A percentile compares a stretch with the other conserved stretches of the same genome.
phyloP scores from a whole-genome alignment of 176 grass and related monocot genomes.

The Phoenix roebelenii region DNA sequence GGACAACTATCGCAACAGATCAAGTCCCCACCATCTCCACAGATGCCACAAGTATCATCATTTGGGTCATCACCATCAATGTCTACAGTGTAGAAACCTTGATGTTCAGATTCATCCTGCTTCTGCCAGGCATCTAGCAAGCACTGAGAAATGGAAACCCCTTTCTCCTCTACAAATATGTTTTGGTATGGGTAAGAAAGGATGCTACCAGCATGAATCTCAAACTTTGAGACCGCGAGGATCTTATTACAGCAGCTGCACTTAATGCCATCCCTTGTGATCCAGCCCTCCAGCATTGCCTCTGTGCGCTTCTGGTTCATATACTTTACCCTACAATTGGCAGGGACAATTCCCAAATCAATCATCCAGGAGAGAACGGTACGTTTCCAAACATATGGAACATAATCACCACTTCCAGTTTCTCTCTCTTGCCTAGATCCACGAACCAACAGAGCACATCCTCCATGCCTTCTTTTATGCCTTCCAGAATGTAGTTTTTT shows the following conservation, averaged over 20 bases:
- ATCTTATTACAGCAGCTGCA: slow-evolving; percentile 86
- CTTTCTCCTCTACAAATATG: slow-evolving; percentile 52
- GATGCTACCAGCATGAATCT: slow-evolving; percentile 94
- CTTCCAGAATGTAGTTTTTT: slow-evolving; percentile 15
- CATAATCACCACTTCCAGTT: slow-evolving; percentile 34
- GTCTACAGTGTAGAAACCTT: slow-evolving; percentile 68
- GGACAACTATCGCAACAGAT: slow-evolving; percentile 78
- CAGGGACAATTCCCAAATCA: slow-evolving; percentile 61
- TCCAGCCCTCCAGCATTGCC: slow-evolving; percentile 54
- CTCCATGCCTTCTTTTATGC: slow-evolving; percentile 28
- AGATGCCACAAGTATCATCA: slow-evolving; percentile 92
- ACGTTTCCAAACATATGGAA: slow-evolving; percentile 64
- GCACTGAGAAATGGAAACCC: slow-evolving; percentile 55
- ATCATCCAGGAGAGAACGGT: slow-evolving; percentile 94
- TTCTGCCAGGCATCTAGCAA: slow-evolving; percentile 77
- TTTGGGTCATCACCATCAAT: slow-evolving; percentile 53
- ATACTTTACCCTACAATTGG: slow-evolving; percentile 59
- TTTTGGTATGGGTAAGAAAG: slow-evolving; percentile 48
- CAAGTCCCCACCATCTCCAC: slow-evolving; percentile 87
- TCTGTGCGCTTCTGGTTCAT: slow-evolving; percentile 56
- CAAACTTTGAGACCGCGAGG: slow-evolving; percentile 62
- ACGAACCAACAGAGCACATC: slow-evolving; percentile 67
- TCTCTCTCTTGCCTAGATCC: slow-evolving; percentile 38
- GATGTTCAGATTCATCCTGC: slow-evolving; percentile 43
- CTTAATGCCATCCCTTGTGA: slow-evolving; percentile 76